Evolutionary conservation across 108 stramenopile genomes (phyloP), one percentile per base, ranked within the genome.

Genomic region (Discostella stelligeroides): DNA sequence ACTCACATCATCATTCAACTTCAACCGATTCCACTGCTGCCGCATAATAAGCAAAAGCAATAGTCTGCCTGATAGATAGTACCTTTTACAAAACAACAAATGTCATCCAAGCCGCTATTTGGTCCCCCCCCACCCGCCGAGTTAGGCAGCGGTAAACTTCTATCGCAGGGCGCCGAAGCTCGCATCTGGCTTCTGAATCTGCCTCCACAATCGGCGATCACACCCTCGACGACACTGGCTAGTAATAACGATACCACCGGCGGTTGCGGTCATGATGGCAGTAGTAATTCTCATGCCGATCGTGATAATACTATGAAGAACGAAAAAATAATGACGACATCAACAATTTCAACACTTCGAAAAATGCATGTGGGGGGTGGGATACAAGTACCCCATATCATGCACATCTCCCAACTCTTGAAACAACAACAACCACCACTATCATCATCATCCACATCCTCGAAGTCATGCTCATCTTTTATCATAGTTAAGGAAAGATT

Each of bases 401-500:
- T 20, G 17, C 47, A 37, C 37, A 17, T 80, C 24, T 55, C 46
- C 4, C 79, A 80, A 38, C 38, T 25, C 5, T 67, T 6, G 34
- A 58, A 18, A 34, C 61, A 40, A 15, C 38, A 8, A 4, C 40
- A 15, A 20, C 56, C 18, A n/a, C 13, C 55, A 11, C 39, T 66
- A 9, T 28, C n/a, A n/a, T n/a, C n/a, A n/a, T 40, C 50, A 25
- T n/a, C 39, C 17, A 56, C n/a, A 15, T 51, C 78, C 7, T 20
- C 46, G n/a, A n/a, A n/a, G n/a, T n/a, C 30, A 1, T 49, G 75
- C 17, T 70, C 75, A 20, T 0, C 47, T 4, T 53, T 71, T 42
- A 87, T 89, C 7, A 85, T 95, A 4, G 56, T 80, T 71, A 99
- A 99, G 69, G 95, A 98, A 79, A 85, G 98, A 28, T 95, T 98